Evolutionary conservation across 2,329 filamentous ascomycete species (phyloP).

Genomic region (Colletotrichum chrysophilum): DNA sequence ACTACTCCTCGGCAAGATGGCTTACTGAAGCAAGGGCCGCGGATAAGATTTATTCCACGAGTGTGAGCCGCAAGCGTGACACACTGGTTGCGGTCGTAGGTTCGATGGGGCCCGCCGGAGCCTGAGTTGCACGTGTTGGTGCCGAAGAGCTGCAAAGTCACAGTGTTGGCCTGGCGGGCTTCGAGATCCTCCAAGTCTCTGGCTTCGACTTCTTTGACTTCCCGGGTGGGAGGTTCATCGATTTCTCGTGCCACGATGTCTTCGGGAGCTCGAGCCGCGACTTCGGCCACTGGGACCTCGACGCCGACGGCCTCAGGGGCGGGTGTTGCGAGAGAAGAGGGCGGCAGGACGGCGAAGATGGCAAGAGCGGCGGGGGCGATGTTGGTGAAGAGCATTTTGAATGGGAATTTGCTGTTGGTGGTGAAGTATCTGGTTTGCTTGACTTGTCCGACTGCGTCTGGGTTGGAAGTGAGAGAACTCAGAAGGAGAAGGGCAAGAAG

Average conservation of each 20-base stretch:
- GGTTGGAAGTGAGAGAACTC: not conserved
- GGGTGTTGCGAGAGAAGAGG: not conserved
- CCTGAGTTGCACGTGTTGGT: not conserved
- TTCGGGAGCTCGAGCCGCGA: not conserved
- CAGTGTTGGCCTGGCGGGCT: not conserved
- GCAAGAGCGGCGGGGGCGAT: not conserved
- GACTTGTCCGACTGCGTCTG: not conserved
- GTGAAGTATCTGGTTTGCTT: not conserved
- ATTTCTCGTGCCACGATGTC: not conserved
- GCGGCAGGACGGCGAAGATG: not conserved
- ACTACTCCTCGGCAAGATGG: fast-evolving
- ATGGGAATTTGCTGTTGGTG: not conserved
- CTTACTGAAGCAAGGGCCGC: not conserved
- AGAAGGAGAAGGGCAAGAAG: not conserved
- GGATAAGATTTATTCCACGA: not conserved
- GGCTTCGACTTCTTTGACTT: not conserved
- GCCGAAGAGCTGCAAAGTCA: not conserved
- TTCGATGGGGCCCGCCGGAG: not conserved
- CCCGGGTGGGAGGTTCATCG: not conserved
- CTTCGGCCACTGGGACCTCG: not conserved
- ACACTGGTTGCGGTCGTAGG: not conserved
- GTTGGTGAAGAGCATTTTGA: not conserved
- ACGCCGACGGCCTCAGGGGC: not conserved
- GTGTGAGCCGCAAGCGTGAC: not conserved
- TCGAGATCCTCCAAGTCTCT: not conserved